Conservation (phyloP, 306 rosid species). For the Sphenostylis stenocarpa region DNA sequence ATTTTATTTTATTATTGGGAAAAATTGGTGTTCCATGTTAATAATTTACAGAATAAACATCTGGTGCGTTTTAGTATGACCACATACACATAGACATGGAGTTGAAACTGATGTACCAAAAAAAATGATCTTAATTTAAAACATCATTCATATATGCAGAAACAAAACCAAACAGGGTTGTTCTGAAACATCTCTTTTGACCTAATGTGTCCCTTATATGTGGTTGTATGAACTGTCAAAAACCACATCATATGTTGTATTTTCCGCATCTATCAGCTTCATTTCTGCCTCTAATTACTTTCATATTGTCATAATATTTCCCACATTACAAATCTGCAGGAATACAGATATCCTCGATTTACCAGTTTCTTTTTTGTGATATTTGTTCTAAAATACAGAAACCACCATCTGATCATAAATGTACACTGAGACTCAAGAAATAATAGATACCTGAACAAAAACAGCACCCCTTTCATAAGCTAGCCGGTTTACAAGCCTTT, state of each 20-base stretch:
- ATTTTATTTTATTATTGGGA: not conserved
- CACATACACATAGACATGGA: slow-evolving; percentile 3
- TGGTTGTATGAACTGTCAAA: not conserved
- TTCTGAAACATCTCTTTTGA: not conserved
- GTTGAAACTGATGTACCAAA: not conserved
- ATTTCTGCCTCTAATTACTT: not conserved
- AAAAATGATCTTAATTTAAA: not conserved
- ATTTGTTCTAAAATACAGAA: not conserved
- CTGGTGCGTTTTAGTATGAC: slow-evolving; percentile 2
- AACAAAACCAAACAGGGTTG: not conserved
- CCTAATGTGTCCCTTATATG: not conserved
- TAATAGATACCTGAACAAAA: slow-evolving; percentile 70
- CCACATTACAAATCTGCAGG: not conserved
- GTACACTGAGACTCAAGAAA: slow-evolving; percentile 14
- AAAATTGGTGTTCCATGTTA: not conserved
- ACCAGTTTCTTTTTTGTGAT: not conserved
- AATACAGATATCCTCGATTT: slow-evolving; percentile 10
- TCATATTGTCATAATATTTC: not conserved
- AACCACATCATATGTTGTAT: not conserved
- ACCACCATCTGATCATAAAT: not conserved
- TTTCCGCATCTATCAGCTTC: not conserved
- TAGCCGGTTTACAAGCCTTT: slow-evolving; percentile 70
- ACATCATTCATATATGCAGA: not conserved
- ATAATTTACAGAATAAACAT: not conserved
- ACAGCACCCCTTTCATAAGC: slow-evolving; percentile 80